Conservation (phyloP, 352 stramenopile genomes). For the Globisporangium ultimum region DNA sequence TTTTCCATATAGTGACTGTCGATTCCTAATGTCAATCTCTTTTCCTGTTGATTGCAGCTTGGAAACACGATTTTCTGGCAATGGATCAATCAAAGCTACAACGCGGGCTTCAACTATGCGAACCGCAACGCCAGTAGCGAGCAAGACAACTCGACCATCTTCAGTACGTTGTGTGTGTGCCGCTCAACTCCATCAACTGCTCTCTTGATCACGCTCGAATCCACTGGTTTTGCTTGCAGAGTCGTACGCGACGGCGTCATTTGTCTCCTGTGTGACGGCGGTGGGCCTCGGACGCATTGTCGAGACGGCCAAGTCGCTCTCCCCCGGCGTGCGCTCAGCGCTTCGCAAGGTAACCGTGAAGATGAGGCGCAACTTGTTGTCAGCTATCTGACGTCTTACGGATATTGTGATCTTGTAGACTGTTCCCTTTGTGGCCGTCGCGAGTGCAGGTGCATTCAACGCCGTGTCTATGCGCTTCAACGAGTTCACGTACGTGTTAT, state of each 20-base stretch:
- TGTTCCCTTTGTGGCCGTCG: constrained; percentile 82
- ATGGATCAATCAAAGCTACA: constrained; percentile 90
- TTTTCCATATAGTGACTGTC: not conserved
- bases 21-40: not conserved
- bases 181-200: not conserved
- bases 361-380: not conserved
- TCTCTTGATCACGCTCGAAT: not conserved
- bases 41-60: constrained; percentile 21
- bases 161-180: constrained; percentile 41
- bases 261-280: constrained; percentile 75
- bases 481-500: constrained; percentile 64
- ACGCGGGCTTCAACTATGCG: constrained; percentile 87
- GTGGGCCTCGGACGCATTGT: constrained; percentile 76
- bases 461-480: constrained; percentile 88
- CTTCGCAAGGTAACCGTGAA: constrained; percentile 51
- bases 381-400: not conserved
- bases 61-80: constrained; percentile 87
- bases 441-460: constrained; percentile 81
- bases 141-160: constrained; percentile 68
- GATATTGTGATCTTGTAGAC: constrained; percentile 38
- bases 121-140: constrained; percentile 85
- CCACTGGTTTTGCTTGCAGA: constrained; percentile 25
- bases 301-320: constrained; percentile 71
- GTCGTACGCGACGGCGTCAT: constrained; percentile 71
- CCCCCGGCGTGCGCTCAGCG: constrained; percentile 49